phyloP scores from a whole-genome alignment of 768 basidiomycete genomes.

The Boletus rubescentipes region DNA sequence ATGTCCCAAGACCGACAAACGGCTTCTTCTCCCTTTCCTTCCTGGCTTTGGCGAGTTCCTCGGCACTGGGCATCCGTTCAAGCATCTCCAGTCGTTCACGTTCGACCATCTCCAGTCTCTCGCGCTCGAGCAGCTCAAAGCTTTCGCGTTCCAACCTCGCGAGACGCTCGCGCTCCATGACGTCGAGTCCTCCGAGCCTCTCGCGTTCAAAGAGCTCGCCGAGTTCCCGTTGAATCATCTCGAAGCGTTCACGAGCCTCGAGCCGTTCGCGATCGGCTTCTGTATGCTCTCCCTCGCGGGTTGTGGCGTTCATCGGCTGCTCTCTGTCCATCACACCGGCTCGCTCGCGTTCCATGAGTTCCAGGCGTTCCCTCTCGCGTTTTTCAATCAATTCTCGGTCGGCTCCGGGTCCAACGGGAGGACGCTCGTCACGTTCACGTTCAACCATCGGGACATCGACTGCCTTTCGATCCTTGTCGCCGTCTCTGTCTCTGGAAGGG shows the following conservation, averaged over 20 bases:
- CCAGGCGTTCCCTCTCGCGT: constrained; percentile 30
- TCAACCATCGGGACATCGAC: constrained; percentile 18
- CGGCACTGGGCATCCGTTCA: constrained; percentile 33
- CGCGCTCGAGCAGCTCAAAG: constrained; percentile 30
- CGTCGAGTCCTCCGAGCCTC: constrained; percentile 28
- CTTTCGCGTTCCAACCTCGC: constrained; percentile 30
- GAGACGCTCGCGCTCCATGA: constrained; percentile 31
- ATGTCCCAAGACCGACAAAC: constrained; percentile 29
- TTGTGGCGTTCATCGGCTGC: constrained; percentile 12
- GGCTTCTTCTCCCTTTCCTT: constrained; percentile 30
- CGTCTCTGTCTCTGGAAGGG: constrained; percentile 23
- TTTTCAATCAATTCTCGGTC: constrained; percentile 26
- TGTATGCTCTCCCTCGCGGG: constrained; percentile 21
- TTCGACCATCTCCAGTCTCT: constrained; percentile 30
- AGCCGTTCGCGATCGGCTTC: constrained; percentile 29
- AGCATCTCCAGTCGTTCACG: constrained; percentile 32
- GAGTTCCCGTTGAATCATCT: constrained; percentile 35
- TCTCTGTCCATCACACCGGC: constrained; percentile 14
- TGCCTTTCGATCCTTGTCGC: constrained; percentile 22
- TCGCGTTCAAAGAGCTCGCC: constrained; percentile 31
- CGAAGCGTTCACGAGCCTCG: constrained; percentile 25
- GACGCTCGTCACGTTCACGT: constrained; percentile 24
- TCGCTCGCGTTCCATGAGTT: constrained; percentile 25
- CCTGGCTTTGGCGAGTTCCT: constrained; percentile 32
- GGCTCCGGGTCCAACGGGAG: constrained; percentile 11